Percentiles rank a stretch among this genome's conserved stretches.
Conservation (phyloP, 306 rosid genomes). For the Myrica gale region DNA sequence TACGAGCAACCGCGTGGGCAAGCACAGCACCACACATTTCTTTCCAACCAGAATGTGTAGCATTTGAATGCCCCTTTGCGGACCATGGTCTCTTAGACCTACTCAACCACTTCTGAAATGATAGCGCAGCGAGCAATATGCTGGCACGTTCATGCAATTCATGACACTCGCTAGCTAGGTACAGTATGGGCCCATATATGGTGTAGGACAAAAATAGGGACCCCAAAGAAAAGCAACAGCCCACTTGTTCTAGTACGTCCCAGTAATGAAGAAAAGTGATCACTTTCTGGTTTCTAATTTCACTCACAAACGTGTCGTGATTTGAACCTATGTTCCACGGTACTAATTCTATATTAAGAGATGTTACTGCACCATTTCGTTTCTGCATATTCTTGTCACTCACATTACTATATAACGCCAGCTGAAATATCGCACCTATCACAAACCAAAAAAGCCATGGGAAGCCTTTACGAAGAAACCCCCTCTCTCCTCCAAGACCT, state of each 20-base stretch:
- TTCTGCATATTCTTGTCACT: not conserved
- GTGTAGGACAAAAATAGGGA: too few species aligned
- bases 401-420: not conserved
- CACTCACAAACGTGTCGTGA: not conserved
- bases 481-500: constrained; percentile 37
- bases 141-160: too few species aligned
- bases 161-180: too few species aligned
- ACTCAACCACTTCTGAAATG: constrained; percentile 20
- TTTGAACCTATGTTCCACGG: not conserved
- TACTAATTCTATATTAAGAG: not conserved
- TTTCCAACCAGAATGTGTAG: constrained; percentile 25
- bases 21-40: constrained; percentile 4
- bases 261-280: not conserved
- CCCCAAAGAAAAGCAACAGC: too few species aligned
- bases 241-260: constrained; percentile 1
- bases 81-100: not conserved
- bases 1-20: not conserved
- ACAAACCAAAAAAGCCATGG: constrained; percentile 28
- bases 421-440: not conserved
- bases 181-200: too few species aligned
- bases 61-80: constrained; percentile 7
- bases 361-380: not conserved
- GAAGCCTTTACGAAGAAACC: constrained; percentile 16
- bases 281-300: not conserved
- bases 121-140: not conserved